Base-by-base conservation (phyloP, 139 green algal species). In the Pleodorina starrii region DNA sequence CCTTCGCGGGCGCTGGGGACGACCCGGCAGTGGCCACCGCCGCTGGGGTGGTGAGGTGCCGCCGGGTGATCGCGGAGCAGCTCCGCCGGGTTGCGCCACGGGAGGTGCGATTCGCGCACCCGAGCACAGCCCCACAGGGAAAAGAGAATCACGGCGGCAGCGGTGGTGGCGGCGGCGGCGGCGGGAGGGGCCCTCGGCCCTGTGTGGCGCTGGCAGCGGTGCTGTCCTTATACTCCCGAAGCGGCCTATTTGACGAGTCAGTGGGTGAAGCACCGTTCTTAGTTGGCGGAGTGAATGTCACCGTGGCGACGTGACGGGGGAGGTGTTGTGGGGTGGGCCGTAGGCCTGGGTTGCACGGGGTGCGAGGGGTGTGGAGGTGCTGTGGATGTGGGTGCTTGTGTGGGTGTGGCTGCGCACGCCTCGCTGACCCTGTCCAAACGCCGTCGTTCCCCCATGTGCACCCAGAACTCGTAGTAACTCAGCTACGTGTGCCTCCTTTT, bases 231-330 rank as follows among this genome's bases (percentile, higher is more conserved):
- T 66, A 68, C n/a, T 87, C 81, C 2, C 43, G n/a, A 1, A 16
- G 79, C 25, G 40, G 79, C 25, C 60, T 77, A 5, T 87, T 87
- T 35, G 81, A 87, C 63, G 81, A 77, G 81, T 87, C 42, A 48
- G 79, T 72, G 27, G 5, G 72, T 66, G 50, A 17, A 17, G 14
- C 50, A 25, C 17, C 14, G 14, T 17, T 60, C 14, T 14, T 60
- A 14, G 14, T 14, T 17, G 50, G 50, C 17, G 17, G 14, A 60
- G n/a, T n/a, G n/a, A n/a, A n/a, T n/a, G n/a, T n/a, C n/a, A n/a
- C n/a, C n/a, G n/a, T 60, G 50, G 14, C 17, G 50, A 60, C 14
- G 17, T 60, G 50, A 60, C 17, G 17, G 17, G 14, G 14, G 50
- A 17, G 17, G 17, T 14, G 50, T 25, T 25, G 50, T 14, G 14